Percentiles rank a stretch among this genome's conserved stretches.
Conservation (phyloP, 176 grass and related monocot species). For the Carex cristatella region DNA sequence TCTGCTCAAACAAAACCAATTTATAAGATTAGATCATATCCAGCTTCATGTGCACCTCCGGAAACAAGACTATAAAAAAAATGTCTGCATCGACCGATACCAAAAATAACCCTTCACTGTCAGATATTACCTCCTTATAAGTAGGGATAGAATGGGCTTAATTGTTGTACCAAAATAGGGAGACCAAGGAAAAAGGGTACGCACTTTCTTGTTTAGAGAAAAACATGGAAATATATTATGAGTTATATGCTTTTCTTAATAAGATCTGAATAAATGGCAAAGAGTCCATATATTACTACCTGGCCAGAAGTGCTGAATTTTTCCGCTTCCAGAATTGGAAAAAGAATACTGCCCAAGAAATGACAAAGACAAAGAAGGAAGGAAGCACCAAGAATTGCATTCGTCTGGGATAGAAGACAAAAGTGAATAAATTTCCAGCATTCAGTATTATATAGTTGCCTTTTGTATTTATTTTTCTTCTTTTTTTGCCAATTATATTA, state of each 20-base stretch:
- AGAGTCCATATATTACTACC: conserved; percentile 27
- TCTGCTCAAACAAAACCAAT: conserved; percentile 33
- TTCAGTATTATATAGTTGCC: neutral
- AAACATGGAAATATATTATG: neutral
- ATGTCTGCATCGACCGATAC: neutral
- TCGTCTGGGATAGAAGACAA: conserved; percentile 36
- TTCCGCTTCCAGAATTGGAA: conserved; percentile 99
- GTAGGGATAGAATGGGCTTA: neutral
- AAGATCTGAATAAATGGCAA: neutral
- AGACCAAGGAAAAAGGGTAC: neutral
- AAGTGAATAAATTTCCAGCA: conserved; percentile 5
- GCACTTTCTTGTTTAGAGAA: neutral
- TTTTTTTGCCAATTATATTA: conserved; percentile 21
- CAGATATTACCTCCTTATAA: neutral
- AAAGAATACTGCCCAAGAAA: conserved; percentile 92
- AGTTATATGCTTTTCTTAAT: neutral
- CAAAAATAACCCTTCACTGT: neutral
- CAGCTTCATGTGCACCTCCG: neutral
- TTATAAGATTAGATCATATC: conserved; percentile 8
- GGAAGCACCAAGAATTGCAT: conserved; percentile 94
- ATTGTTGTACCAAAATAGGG: conserved; percentile 10
- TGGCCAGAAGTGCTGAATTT: conserved; percentile 83
- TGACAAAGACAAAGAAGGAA: conserved; percentile 84
- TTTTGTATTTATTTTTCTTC: neutral
- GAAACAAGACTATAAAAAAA: neutral